These are phyloP conservation scores for Aureobasidium sp. DNA, from an alignment of 2,329 filamentous ascomycete genomes.

Conservation along the genomic window DNA sequence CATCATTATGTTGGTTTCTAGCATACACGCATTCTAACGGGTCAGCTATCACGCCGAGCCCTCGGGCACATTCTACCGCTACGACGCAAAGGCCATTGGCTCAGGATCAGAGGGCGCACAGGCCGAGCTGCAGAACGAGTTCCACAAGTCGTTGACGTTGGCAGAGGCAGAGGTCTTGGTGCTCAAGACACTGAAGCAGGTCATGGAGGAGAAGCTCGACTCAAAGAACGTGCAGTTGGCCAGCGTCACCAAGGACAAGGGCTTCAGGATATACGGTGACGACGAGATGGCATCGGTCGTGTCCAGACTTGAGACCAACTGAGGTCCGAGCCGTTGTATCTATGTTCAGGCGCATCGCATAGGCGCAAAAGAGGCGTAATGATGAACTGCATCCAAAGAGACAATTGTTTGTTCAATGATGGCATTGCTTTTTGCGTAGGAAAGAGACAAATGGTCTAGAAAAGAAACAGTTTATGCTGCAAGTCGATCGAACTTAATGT, in stretches of 20 bases:
- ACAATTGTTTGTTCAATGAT: background rate
- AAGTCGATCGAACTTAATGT: slow-evolving; percentile 7
- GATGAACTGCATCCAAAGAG: slow-evolving; percentile 8
- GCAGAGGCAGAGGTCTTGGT: slow-evolving; percentile 89
- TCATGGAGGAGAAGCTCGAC: slow-evolving; percentile 99
- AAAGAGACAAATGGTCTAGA: background rate
- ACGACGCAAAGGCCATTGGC: slow-evolving; percentile 97
- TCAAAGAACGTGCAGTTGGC: slow-evolving; percentile 97
- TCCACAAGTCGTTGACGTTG: slow-evolving; percentile 94
- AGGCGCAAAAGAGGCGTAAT: slow-evolving; percentile 16
- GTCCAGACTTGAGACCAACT: slow-evolving; percentile 59
- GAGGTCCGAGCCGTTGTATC: slow-evolving; percentile 7
- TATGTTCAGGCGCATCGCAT: slow-evolving; percentile 16
- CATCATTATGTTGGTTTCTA: background rate
- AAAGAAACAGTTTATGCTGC: slow-evolving; percentile 13
- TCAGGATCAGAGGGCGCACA: slow-evolving; percentile 96
- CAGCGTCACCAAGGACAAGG: slow-evolving; percentile 94
- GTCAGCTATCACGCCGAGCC: slow-evolving; percentile 88
- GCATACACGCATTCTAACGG: background rate
- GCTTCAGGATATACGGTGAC: slow-evolving; percentile 97
- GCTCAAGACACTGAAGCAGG: slow-evolving; percentile 96
- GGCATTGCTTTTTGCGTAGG: background rate
- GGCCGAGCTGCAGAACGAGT: slow-evolving; percentile 96
- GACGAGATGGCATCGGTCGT: slow-evolving; percentile 95
- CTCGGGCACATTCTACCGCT: slow-evolving; percentile 96